Base-by-base conservation (phyloP, 2,329 filamentous ascomycete species). In the Basipetospora chlamydospora region DNA sequence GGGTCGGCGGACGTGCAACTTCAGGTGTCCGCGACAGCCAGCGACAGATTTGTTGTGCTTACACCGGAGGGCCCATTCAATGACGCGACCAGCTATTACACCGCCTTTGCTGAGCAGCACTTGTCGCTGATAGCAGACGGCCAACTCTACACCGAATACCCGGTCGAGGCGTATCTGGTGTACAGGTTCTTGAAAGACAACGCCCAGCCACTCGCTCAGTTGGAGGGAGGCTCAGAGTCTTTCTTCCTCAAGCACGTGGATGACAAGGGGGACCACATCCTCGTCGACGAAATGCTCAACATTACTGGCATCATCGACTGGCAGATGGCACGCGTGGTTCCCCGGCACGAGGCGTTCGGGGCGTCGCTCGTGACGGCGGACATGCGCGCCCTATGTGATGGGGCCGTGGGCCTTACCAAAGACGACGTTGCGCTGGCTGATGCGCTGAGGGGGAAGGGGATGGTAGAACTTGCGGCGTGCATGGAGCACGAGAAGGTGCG, bases 161-260 rank as follows among this genome's bases (percentile, higher is more conserved):
- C 35, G 1, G 18, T 35, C 4, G 25, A 41, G 5, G 41, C 28
- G 4, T 60, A 52, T 38, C 38, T 60, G 25, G 47, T 59, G 11
- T 33, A 33, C 11, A n/a, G 18, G 13, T 15, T 33, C n/a, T 21
- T 23, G 12, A 10, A 25, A 23, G 10, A 22, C 20, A 15, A 23
- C 12, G n/a, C 3, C 9, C 18, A 5, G 12, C 31, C 6, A 7
- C 20, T 26, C 9, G 11, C 9, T 4, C 15, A 18, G 4, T 16
- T 33, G 5, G 15, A 22, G 10, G 17, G 45, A 12, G 41, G 39
- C 25, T n/a, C n/a, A n/a, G n/a, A n/a, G n/a, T 26, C 23, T 29
- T 66, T 55, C 45, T 65, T 56, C 39, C 44, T 67, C 5, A 64
- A 59, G 34, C 61, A 67, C 41, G 52, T 53, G 5, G 60, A 67